phyloP scores from a whole-genome alignment of 2,329 filamentous ascomycete genomes.

The Epichloe uncinata region DNA sequence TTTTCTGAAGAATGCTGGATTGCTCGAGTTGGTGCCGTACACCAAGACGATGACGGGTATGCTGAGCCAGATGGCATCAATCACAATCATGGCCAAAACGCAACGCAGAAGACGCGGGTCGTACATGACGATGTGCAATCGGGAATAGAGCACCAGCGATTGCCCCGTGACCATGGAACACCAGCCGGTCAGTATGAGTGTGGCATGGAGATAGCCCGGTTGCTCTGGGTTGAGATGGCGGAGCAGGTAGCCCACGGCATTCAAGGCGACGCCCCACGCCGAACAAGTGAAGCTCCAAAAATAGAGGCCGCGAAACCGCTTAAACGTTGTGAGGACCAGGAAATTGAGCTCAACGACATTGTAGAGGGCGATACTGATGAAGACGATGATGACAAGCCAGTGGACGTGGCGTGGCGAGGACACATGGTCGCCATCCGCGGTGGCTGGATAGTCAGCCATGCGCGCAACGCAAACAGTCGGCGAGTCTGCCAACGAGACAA shows the following conservation, averaged over 20 bases:
- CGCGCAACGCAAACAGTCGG: neutral
- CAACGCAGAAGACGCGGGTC: slow-evolving; percentile 33
- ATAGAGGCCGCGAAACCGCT: slow-evolving; percentile 15
- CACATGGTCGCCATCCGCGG: neutral
- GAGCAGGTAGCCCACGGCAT: slow-evolving; percentile 32
- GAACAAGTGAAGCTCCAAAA: slow-evolving; percentile 20
- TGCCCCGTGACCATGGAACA: slow-evolving; percentile 46
- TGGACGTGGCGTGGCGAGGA: neutral
- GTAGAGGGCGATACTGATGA: slow-evolving; percentile 14
- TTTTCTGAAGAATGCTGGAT: slow-evolving; percentile 9
- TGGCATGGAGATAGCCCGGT: slow-evolving; percentile 11
- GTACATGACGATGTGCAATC: slow-evolving; percentile 44
- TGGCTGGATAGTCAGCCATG: neutral
- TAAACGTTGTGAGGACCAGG: slow-evolving; percentile 16
- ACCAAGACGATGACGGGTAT: slow-evolving; percentile 41
- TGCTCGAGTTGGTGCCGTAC: slow-evolving; percentile 31
- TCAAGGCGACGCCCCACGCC: slow-evolving; percentile 15
- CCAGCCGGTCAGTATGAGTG: slow-evolving; percentile 19
- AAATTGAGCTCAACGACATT: slow-evolving; percentile 17
- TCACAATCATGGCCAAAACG: slow-evolving; percentile 44
- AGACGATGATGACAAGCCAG: slow-evolving; percentile 9
- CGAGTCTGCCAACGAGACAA: neutral
- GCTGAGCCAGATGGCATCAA: slow-evolving; percentile 38
- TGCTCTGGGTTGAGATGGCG: slow-evolving; percentile 16
- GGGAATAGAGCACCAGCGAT: slow-evolving; percentile 47